Conservation (phyloP, 805 yeast species). For the Candida silvicultrix region DNA sequence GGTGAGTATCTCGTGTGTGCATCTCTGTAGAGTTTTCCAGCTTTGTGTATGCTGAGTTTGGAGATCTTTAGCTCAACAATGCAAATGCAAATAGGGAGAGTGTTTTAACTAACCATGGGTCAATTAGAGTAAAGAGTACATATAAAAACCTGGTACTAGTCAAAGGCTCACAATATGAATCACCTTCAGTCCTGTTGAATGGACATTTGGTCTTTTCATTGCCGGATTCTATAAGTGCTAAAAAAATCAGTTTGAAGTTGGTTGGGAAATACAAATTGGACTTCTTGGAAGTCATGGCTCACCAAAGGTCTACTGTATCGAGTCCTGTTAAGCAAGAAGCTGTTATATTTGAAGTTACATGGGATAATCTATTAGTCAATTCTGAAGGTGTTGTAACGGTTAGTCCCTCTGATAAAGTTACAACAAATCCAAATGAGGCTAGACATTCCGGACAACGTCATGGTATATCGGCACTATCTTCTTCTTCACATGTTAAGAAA, state of each 20-base stretch:
- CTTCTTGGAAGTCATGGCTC: constrained; percentile 39
- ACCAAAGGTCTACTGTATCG: constrained; percentile 29
- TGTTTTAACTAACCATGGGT: no score
- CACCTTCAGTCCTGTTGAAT: constrained; percentile 63
- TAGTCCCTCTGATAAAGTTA: constrained; percentile 8
- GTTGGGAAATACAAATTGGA: constrained; percentile 60
- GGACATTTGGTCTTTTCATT: constrained; percentile 73
- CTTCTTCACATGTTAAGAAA: constrained; percentile 8
- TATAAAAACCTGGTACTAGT: constrained; percentile 62
- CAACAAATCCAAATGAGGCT: not conserved
- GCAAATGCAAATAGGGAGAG: no score
- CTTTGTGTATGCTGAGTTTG: no score
- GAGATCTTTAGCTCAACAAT: no score
- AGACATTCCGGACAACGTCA: not conserved
- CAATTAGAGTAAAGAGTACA: constrained; percentile 25
- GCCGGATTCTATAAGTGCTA: constrained; percentile 59
- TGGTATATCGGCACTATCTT: constrained; percentile 4
- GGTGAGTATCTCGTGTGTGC: constrained; percentile 4
- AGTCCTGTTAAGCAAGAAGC: constrained; percentile 44
- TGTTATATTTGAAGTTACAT: constrained; percentile 59
- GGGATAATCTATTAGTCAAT: constrained; percentile 51
- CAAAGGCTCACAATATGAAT: constrained; percentile 70
- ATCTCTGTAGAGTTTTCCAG: no score
- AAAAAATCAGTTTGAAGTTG: constrained; percentile 52
- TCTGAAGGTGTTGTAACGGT: constrained; percentile 24